A percentile compares a stretch with the other conserved stretches of the same genome.
Evolutionary conservation across 2,329 filamentous ascomycete species (phyloP).

Genomic region (Ophiostoma quercus): DNA sequence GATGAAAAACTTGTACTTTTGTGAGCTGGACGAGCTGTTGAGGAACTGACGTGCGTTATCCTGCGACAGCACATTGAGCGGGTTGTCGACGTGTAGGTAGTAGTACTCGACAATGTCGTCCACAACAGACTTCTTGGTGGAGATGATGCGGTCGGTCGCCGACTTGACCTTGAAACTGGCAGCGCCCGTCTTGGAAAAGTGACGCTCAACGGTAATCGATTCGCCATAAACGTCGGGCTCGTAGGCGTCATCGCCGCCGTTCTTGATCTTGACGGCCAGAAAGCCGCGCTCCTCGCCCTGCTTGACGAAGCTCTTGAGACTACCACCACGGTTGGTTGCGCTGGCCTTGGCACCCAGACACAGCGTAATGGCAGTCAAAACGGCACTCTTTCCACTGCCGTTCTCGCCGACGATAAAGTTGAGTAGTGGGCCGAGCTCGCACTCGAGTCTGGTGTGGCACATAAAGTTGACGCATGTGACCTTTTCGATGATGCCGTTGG

Average conservation of each 20-base stretch:
- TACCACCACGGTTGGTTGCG: constrained; percentile 85
- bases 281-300: constrained; percentile 72
- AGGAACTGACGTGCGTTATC: constrained; percentile 92
- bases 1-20: constrained; percentile 96
- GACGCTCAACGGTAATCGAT: constrained; percentile 82
- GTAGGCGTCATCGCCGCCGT: constrained; percentile 78
- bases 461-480: constrained; percentile 92
- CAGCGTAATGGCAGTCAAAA: constrained; percentile 85
- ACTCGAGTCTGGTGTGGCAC: constrained; percentile 79
- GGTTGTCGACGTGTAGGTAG: constrained; percentile 90
- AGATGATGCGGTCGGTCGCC: constrained; percentile 62
- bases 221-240: constrained; percentile 76
- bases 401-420: constrained; percentile 99
- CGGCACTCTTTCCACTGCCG: constrained; percentile 94
- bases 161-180: constrained; percentile 87
- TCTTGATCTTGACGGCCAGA: constrained; percentile 83
- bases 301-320: constrained; percentile 83
- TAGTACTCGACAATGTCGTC: constrained; percentile 94
- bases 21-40: constrained; percentile 70
- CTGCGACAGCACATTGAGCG: constrained; percentile 90
- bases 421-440: constrained; percentile 85
- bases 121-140: constrained; percentile 77
- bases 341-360: constrained; percentile 94
- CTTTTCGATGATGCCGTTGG: constrained; percentile 81
- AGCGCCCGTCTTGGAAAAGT: constrained; percentile 69